Percentiles rank a stretch among this genome's conserved stretches.
These are phyloP conservation scores for Pseudonitzschia delicatissima DNA, from an alignment of 108 stramenopile species.

Conservation along the genomic window DNA sequence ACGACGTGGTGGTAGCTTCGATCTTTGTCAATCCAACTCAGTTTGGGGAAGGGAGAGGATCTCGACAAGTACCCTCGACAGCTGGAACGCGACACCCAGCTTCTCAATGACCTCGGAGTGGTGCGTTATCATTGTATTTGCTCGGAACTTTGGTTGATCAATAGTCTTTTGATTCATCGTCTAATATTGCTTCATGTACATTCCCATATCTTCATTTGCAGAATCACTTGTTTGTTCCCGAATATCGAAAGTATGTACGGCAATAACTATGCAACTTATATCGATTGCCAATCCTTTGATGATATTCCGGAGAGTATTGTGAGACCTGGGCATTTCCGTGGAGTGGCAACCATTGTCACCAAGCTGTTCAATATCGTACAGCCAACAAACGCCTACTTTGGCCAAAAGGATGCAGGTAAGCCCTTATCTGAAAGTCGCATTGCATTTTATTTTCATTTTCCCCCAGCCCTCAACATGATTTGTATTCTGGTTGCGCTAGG, in stretches of 20 bases:
- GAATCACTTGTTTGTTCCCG: slow-evolving; percentile 83
- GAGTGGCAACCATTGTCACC: slow-evolving; percentile 96
- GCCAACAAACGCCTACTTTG: slow-evolving; percentile 92
- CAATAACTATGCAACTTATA: slow-evolving; percentile 64
- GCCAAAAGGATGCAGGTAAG: slow-evolving; percentile 93
- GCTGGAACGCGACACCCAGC: slow-evolving; percentile 72
- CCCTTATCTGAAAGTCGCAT: not conserved
- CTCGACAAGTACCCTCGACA: slow-evolving; percentile 93
- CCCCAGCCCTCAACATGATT: not conserved
- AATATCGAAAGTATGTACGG: slow-evolving; percentile 68
- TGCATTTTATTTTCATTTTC: not conserved
- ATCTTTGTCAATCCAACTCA: slow-evolving; percentile 98
- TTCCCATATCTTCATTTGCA: slow-evolving; percentile 16
- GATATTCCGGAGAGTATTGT: slow-evolving; percentile 74
- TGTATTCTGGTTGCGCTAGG: slow-evolving; percentile 5
- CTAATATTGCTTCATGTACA: not conserved
- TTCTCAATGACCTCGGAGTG: slow-evolving; percentile 67
- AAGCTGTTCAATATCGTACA: slow-evolving; percentile 97
- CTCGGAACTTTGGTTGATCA: not conserved
- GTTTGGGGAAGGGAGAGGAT: slow-evolving; percentile 93
- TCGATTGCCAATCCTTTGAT: slow-evolving; percentile 79
- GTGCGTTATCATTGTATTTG: slow-evolving; percentile 27
- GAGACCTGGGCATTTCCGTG: slow-evolving; percentile 93
- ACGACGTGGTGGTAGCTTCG: slow-evolving; percentile 86
- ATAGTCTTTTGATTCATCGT: not conserved